Conservation (phyloP, 179 eudicot genomes). For the Gypsophila paniculata region DNA sequence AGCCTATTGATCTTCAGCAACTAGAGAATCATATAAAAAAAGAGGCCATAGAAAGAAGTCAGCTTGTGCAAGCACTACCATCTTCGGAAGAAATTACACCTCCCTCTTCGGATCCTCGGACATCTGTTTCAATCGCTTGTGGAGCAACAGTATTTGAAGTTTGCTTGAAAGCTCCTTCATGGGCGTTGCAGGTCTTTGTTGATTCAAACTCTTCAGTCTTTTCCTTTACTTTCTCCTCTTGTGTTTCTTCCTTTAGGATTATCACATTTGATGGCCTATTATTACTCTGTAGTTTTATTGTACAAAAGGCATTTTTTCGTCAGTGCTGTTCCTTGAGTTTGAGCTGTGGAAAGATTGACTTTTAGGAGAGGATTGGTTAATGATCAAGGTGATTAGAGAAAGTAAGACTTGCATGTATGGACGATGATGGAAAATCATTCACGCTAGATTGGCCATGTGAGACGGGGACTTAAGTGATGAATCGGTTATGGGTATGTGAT, state of each 20-base stretch:
- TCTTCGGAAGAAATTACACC: constrained; percentile 43
- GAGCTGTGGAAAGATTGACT: not conserved
- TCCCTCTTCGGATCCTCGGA: constrained; percentile 66
- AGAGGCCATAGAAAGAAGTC: constrained; percentile 74
- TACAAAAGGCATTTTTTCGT: not conserved
- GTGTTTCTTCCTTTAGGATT: not conserved
- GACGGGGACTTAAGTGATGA: too few species aligned
- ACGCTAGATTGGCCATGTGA: not conserved
- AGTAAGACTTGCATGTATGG: not conserved
- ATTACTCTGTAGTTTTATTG: too few species aligned
- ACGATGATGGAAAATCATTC: not conserved
- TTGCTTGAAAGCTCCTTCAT: constrained; percentile 78
- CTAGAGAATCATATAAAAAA: constrained; percentile 90
- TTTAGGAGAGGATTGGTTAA: not conserved
- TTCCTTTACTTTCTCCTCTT: constrained; percentile 1
- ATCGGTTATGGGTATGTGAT: too few species aligned
- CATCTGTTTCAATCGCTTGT: constrained; percentile 83
- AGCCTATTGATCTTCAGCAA: constrained; percentile 38
- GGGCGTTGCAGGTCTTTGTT: constrained; percentile 83
- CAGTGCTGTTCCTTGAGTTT: not conserved
- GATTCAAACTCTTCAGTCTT: not conserved
- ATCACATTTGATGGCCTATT: not conserved
- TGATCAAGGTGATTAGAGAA: not conserved
- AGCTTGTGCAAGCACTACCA: constrained; percentile 57
- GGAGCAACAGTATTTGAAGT: constrained; percentile 88